Evolutionary conservation across 768 basidiomycete species (phyloP).

Genomic region (Tylopilus subfusipes): DNA sequence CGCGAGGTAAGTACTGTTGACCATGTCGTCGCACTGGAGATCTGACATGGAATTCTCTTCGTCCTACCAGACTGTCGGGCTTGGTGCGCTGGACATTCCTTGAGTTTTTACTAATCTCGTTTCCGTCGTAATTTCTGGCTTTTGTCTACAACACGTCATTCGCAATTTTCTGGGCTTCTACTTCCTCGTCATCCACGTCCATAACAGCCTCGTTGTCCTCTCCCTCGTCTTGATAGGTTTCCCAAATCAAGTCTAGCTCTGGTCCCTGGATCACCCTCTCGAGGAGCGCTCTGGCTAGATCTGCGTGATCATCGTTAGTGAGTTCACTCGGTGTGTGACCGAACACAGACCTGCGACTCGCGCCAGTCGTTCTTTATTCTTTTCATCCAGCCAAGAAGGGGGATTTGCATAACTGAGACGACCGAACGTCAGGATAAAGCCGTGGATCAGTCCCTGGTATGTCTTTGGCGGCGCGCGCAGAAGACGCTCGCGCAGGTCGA

Average conservation of each 20-base stretch:
- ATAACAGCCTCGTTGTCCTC: constrained; percentile 37
- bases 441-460: constrained; percentile 62
- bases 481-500: constrained; percentile 58
- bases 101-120: not conserved
- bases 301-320: constrained; percentile 32
- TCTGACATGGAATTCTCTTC: constrained; percentile 3
- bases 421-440: constrained; percentile 75
- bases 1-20: constrained; percentile 34
- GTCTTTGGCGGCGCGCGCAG: constrained; percentile 49
- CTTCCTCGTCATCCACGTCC: constrained; percentile 62
- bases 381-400: constrained; percentile 53
- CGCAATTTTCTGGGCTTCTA: constrained; percentile 28
- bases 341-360: constrained; percentile 45
- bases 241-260: constrained; percentile 64
- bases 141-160: not conserved
- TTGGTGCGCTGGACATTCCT: constrained; percentile 12
- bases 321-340: not conserved
- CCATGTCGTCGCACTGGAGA: not conserved
- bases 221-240: constrained; percentile 49
- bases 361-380: constrained; percentile 40
- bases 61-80: constrained; percentile 17
- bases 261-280: constrained; percentile 71
- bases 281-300: constrained; percentile 56
- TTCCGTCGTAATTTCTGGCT: not conserved
- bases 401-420: constrained; percentile 67